Conservation (phyloP, 2,329 filamentous ascomycete genomes). For the Cephalotrichum gorgonifer region DNA sequence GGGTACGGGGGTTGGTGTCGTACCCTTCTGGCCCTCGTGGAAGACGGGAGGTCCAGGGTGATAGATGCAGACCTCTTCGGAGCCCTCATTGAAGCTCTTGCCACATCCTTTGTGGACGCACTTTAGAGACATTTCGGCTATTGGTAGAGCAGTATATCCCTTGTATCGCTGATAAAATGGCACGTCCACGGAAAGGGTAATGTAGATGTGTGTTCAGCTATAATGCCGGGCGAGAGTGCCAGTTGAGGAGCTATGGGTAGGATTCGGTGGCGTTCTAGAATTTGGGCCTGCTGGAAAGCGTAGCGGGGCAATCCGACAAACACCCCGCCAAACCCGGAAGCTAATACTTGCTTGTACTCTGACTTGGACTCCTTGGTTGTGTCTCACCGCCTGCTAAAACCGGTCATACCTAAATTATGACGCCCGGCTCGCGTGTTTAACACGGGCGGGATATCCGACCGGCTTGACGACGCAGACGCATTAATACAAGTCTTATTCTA, state of each 20-base stretch:
- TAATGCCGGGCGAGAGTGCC: no score
- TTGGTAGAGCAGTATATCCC: background rate
- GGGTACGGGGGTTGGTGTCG: slow-evolving; percentile 13
- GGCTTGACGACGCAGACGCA: no score
- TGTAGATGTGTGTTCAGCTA: no score
- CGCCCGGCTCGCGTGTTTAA: background rate
- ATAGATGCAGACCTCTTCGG: slow-evolving; percentile 74
- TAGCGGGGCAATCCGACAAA: background rate
- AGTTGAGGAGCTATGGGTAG: no score
- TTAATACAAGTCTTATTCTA: background rate
- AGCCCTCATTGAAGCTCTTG: slow-evolving; percentile 69
- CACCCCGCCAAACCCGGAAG: background rate
- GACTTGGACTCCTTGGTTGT: no score
- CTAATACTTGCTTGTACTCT: no score
- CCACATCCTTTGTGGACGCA: slow-evolving; percentile 96
- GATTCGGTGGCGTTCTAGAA: slow-evolving; percentile 6
- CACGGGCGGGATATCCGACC: background rate
- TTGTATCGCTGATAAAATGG: no score
- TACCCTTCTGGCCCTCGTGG: slow-evolving; percentile 98
- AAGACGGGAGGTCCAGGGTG: slow-evolving; percentile 92
- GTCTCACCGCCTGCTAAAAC: background rate
- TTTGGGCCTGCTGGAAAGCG: background rate
- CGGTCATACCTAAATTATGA: background rate
- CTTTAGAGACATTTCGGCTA: slow-evolving; percentile 56
- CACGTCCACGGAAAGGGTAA: no score